Evolutionary conservation across 2,329 filamentous ascomycete genomes (phyloP).

Genomic region (Escovopsis sp.): DNA sequence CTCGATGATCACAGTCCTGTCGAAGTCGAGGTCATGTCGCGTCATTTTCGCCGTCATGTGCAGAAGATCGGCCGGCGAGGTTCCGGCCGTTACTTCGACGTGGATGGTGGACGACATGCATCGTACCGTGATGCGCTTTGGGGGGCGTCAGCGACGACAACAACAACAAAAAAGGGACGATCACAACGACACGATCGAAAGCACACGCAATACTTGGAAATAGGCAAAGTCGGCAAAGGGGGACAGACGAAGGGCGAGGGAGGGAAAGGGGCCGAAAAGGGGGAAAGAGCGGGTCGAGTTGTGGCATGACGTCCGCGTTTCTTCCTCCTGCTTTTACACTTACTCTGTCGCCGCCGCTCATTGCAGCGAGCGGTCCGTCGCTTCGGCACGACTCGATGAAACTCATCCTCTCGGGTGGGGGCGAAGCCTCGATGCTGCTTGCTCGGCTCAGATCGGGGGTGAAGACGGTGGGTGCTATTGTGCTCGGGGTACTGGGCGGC

Average conservation of each 20-base stretch:
- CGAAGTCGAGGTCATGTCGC: constrained; percentile 46
- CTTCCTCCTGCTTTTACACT: too few species aligned
- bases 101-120: constrained; percentile 54
- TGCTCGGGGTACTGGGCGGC: constrained; percentile 16
- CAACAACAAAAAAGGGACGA: too few species aligned
- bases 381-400: constrained; percentile 31
- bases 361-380: constrained; percentile 67
- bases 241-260: too few species aligned
- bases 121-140: constrained; percentile 54
- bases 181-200: too few species aligned
- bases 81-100: constrained; percentile 59
- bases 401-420: constrained; percentile 17
- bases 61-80: constrained; percentile 60
- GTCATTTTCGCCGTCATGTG: constrained; percentile 48
- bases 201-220: too few species aligned
- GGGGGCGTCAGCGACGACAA: neutral
- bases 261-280: constrained; percentile 4
- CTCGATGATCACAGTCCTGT: constrained; percentile 60
- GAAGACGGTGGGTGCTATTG: constrained; percentile 19
- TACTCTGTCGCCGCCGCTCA: constrained; percentile 65
- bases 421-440: constrained; percentile 19
- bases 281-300: too few species aligned
- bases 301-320: too few species aligned
- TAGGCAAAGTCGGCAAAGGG: too few species aligned
- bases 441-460: constrained; percentile 19